Evolutionary conservation across 495 filamentous ascomycete species (phyloP).

Genomic region (Mytilinidion resinicola): DNA sequence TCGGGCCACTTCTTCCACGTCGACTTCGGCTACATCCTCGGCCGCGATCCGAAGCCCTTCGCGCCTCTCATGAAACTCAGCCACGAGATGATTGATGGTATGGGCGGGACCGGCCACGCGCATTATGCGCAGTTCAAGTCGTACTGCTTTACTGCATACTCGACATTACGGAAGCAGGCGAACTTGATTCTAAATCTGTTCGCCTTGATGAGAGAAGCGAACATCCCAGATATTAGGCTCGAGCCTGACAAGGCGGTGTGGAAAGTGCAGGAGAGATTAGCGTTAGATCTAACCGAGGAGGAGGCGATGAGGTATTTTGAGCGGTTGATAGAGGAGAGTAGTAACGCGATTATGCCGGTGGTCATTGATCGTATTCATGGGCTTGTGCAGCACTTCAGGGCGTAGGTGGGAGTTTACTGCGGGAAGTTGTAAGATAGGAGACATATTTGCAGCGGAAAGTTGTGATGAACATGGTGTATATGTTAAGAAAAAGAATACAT

Average conservation of each 20-base stretch:
- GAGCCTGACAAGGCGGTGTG: slow-evolving; percentile 88
- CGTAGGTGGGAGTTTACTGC: slow-evolving; percentile 37
- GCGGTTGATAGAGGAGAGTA: slow-evolving; percentile 78
- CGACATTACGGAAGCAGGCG: slow-evolving; percentile 77
- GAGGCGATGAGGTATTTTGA: slow-evolving; percentile 86
- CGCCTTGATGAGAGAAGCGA: slow-evolving; percentile 92
- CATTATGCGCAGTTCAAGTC: slow-evolving; percentile 84
- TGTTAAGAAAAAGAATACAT: no score
- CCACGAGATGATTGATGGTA: slow-evolving; percentile 97
- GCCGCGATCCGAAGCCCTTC: slow-evolving; percentile 95
- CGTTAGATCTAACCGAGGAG: slow-evolving; percentile 87
- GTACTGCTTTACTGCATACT: slow-evolving; percentile 94
- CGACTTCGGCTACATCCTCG: slow-evolving; percentile 96
- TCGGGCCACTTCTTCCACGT: slow-evolving; percentile 96
- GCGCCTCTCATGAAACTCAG: slow-evolving; percentile 94
- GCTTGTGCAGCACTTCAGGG: slow-evolving; percentile 82
- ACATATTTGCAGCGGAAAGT: no score
- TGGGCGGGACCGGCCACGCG: slow-evolving; percentile 75
- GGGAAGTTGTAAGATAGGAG: no score
- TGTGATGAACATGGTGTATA: no score
- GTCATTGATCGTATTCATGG: slow-evolving; percentile 94
- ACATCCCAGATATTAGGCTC: slow-evolving; percentile 88
- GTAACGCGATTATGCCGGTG: slow-evolving; percentile 80
- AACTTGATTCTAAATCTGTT: slow-evolving; percentile 96
- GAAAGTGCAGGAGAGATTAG: slow-evolving; percentile 92